Percentiles rank a stretch among this genome's conserved stretches.
Evolutionary conservation across 768 basidiomycete genomes (phyloP).

Genomic region (Solioccasus polychromus): DNA sequence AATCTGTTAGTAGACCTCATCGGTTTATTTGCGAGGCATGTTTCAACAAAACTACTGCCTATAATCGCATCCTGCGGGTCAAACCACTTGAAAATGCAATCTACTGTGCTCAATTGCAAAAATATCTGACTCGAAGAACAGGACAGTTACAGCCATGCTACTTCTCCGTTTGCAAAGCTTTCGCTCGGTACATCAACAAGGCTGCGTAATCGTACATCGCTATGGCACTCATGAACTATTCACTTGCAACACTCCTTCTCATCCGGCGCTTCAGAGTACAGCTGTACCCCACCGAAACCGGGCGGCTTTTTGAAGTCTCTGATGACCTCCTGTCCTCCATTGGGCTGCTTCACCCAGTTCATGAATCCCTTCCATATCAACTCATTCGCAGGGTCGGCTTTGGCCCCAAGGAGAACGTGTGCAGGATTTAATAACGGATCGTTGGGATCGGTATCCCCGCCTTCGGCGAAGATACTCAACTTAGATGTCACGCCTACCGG

Average conservation of each 20-base stretch:
- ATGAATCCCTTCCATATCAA: slow-evolving; percentile 39
- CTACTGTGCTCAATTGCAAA: too few species aligned
- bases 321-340: slow-evolving; percentile 46
- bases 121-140: too few species aligned
- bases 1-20: too few species aligned
- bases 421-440: slow-evolving; percentile 51
- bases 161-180: too few species aligned
- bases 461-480: slow-evolving; percentile 41
- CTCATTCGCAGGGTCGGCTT: slow-evolving; percentile 23
- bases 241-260: neutral
- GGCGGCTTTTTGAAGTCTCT: slow-evolving; percentile 33
- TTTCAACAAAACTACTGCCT: too few species aligned
- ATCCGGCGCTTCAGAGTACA: slow-evolving; percentile 33
- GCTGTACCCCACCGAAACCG: slow-evolving; percentile 17
- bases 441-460: slow-evolving; percentile 34
- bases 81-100: too few species aligned
- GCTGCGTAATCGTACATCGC: too few species aligned
- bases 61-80: too few species aligned
- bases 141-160: too few species aligned
- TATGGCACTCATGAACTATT: too few species aligned
- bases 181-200: neutral
- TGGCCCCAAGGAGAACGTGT: slow-evolving; percentile 38
- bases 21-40: too few species aligned
- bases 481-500: slow-evolving; percentile 27
- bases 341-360: slow-evolving; percentile 38